These are phyloP conservation scores for Ophiognomonia clavigignenti-juglandacearum DNA, from an alignment of 2,329 filamentous ascomycete species.

Conservation along the genomic window DNA sequence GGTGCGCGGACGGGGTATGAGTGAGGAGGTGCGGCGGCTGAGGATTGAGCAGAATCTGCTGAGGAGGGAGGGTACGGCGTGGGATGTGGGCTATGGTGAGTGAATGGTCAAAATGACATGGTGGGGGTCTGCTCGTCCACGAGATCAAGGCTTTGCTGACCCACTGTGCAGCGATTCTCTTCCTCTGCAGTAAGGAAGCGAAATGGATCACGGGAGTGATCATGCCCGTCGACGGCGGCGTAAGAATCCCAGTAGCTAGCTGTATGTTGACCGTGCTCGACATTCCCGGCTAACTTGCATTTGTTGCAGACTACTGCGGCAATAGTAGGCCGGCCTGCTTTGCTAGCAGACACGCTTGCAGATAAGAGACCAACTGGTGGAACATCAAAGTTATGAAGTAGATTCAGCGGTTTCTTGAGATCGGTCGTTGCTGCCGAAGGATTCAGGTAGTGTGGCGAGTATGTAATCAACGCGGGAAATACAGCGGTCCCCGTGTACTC, in stretches of 20 bases:
- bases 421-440: too few relatives aligned
- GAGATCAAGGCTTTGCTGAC: background rate
- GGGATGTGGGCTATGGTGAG: constrained; percentile 25
- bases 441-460: too few relatives aligned
- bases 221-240: constrained; percentile 25
- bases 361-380: background rate
- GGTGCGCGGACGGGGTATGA: constrained; percentile 22
- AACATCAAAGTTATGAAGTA: background rate
- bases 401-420: too few relatives aligned
- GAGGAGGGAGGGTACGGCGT: constrained; percentile 23
- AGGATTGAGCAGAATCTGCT: constrained; percentile 23
- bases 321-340: background rate
- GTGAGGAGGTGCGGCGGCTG: constrained; percentile 22
- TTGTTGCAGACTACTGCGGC: background rate
- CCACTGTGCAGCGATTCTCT: constrained; percentile 18
- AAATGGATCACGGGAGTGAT: constrained; percentile 24
- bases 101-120: too few relatives aligned
- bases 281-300: background rate
- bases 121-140: too few relatives aligned
- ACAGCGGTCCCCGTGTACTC: too few relatives aligned
- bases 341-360: background rate
- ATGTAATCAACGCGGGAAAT: too few relatives aligned
- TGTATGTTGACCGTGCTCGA: background rate
- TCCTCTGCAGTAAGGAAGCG: constrained; percentile 24
- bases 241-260: constrained; percentile 8